Conservation (phyloP, 2,329 filamentous ascomycete genomes). For the Diaporthe citrichinensis region DNA sequence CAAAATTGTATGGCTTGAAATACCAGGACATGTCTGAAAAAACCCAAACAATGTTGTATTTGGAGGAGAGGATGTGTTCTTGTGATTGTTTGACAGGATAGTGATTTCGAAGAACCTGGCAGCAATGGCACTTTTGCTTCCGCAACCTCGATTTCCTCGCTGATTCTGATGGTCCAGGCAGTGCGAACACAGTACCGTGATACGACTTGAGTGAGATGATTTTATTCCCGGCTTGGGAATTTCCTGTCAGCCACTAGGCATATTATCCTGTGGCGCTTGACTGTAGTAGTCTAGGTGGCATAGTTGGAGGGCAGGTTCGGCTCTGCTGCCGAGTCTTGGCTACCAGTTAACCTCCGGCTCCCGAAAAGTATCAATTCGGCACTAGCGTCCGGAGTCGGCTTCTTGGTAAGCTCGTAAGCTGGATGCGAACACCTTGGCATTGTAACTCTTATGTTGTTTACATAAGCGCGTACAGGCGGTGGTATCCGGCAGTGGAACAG, state of each 20-base stretch:
- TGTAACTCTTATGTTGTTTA: constrained; percentile 4
- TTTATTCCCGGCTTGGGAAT: background rate
- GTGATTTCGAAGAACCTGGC: background rate
- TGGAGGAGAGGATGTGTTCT: too few species aligned
- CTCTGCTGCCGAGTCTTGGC: constrained; percentile 15
- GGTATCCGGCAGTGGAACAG: background rate
- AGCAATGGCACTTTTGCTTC: background rate
- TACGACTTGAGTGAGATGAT: background rate
- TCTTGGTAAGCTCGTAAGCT: background rate
- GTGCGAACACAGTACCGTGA: background rate
- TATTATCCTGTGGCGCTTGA: constrained; percentile 11
- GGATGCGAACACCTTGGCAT: background rate
- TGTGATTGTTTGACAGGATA: background rate
- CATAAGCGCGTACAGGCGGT: background rate
- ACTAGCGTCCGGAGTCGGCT: background rate
- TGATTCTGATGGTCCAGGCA: too few species aligned
- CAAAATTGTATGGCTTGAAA: too few species aligned
- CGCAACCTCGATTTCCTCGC: too few species aligned
- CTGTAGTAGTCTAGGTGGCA: background rate
- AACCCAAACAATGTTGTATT: background rate
- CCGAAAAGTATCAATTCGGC: background rate
- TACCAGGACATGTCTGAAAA: background rate
- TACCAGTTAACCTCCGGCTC: background rate
- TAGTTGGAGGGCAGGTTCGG: background rate
- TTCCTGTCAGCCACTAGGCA: background rate